Evolutionary conservation across 495 filamentous ascomycete species (phyloP), one percentile per base, ranked within the genome.

Genomic region (Penicillium pancosmium): DNA sequence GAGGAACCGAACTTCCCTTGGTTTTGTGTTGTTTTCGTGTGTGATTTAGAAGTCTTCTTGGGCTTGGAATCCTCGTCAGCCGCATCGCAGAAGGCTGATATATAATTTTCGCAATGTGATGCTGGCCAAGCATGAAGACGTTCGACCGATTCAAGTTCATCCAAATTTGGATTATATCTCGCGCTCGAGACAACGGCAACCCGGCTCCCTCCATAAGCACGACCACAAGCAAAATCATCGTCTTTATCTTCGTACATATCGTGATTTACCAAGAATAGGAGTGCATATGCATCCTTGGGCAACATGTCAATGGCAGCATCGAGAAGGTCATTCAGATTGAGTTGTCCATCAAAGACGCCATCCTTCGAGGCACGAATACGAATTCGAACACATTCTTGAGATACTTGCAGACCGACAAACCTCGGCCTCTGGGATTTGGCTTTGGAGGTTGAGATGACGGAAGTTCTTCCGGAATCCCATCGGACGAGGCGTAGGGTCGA

Each of bases 181-280:
- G 86, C 79, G 11, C 72, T 79, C 0, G 81, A 84, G 1, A 90
- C 84, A 6, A 89, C 81, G 1, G 79, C 75, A 5, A 89, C 75
- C 5, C 88, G 72, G 58, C 79, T 83, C 1, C 79, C 84, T 13
- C 86, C 88, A 59, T 88, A 90, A 15, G 88, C 87, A 27, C 84
- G 74, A 3, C 87, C 88, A 62, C 86, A 89, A 56, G 80, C 84
- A 58, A 88, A 90, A 31, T 83, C 81, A 56, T 89, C 88, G 4
- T 88, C 81, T 4, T 86, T 83, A 61, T 83, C 81, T 64, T 90
- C 86, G 66, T 84, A 90, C 40, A 90, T 65, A 64, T 91, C 88
- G 18, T 87, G 82, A 16, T 85, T 63, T 0, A 84, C 69, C 5
- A 90, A 61, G 51, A 90, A 56, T 6, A 86, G 56, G 4, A 89